Percentiles rank a stretch among this genome's conserved stretches.
These are phyloP conservation scores for Neocatenulostroma microsporum DNA, from an alignment of 2,329 filamentous ascomycete genomes.

Conservation along the genomic window DNA sequence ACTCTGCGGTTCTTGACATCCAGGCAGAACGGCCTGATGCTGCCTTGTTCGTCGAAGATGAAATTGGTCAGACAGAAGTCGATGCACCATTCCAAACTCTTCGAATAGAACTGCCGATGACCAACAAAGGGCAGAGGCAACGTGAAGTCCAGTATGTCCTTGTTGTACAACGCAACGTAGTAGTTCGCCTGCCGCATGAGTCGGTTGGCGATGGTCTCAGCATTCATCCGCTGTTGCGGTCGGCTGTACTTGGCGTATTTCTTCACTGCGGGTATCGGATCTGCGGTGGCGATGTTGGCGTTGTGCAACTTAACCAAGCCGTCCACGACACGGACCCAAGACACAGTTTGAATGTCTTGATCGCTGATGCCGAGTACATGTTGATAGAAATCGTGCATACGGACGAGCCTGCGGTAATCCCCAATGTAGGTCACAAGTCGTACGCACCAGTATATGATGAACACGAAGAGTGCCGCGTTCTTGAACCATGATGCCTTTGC, in stretches of 20 bases:
- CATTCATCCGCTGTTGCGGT: conserved; percentile 74
- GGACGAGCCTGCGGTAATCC: conserved; percentile 63
- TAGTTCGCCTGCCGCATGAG: conserved; percentile 97
- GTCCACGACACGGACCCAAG: conserved; percentile 85
- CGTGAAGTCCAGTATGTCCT: conserved; percentile 82
- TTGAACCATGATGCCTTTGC: conserved; percentile 63
- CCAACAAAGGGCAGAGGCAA: conserved; percentile 77
- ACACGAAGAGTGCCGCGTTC: conserved; percentile 74
- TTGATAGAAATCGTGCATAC: conserved; percentile 79
- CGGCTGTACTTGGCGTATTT: conserved; percentile 51
- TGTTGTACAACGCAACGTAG: conserved; percentile 93
- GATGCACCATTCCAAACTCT: conserved; percentile 85
- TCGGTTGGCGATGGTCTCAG: conserved; percentile 93
- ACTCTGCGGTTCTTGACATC: conserved; percentile 72
- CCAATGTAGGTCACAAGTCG: conserved; percentile 67
- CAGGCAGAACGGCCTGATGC: conserved; percentile 78
- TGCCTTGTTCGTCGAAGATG: conserved; percentile 82
- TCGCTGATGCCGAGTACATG: conserved; percentile 76
- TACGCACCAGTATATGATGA: conserved; percentile 77
- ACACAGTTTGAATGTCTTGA: conserved; percentile 85
- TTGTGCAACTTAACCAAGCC: conserved; percentile 78
- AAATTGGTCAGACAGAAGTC: conserved; percentile 87
- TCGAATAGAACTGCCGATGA: conserved; percentile 74
- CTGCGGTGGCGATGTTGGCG: conserved; percentile 75
- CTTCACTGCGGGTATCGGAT: conserved; percentile 51